A percentile compares a stretch with the other conserved stretches of the same genome.
phyloP scores from a whole-genome alignment of 495 filamentous ascomycete genomes.

The Pyrenula aspistea region DNA sequence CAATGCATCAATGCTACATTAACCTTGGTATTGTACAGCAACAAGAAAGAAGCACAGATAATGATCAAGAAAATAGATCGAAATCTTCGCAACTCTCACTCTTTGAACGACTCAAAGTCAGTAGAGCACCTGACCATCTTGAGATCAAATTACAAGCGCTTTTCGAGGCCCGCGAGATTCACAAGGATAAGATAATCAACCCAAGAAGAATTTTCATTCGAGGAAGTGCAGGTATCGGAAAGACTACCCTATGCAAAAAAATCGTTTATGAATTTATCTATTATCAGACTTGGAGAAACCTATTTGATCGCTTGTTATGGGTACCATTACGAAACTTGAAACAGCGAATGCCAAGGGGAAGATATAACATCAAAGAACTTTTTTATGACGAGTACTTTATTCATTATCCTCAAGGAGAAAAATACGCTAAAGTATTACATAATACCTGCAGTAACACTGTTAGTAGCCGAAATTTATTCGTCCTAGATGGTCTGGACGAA shows the following conservation, averaged over 20 bases:
- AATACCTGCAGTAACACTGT: constrained; percentile 3
- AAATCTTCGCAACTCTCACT: constrained; percentile 18
- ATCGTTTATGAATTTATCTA: constrained; percentile 18
- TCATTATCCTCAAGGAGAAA: not conserved
- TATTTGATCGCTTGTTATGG: constrained; percentile 26
- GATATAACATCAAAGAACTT: constrained; percentile 10
- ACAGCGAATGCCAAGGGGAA: constrained; percentile 1
- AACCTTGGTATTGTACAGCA: constrained; percentile 14
- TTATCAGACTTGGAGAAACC: constrained; percentile 10
- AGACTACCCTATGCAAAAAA: constrained; percentile 35
- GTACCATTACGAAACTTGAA: constrained; percentile 20
- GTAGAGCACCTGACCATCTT: constrained; percentile 7
- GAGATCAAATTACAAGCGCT: constrained; percentile 13
- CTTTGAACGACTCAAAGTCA: constrained; percentile 12
- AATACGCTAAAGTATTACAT: constrained; percentile 9
- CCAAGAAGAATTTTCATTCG: constrained; percentile 25
- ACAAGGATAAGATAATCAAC: constrained; percentile 4
- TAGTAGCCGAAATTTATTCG: constrained; percentile 14
- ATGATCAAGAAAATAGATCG: constrained; percentile 3
- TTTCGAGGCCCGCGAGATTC: constrained; percentile 12
- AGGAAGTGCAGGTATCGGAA: constrained; percentile 28
- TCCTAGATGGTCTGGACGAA: constrained; percentile 32
- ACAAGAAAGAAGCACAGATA: not conserved
- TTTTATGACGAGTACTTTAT: constrained; percentile 18
- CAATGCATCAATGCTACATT: constrained; percentile 23